Evolutionary conservation across 768 basidiomycete genomes (phyloP), one percentile per base, ranked within the genome.

Genomic region (Solioccasus polychromus): DNA sequence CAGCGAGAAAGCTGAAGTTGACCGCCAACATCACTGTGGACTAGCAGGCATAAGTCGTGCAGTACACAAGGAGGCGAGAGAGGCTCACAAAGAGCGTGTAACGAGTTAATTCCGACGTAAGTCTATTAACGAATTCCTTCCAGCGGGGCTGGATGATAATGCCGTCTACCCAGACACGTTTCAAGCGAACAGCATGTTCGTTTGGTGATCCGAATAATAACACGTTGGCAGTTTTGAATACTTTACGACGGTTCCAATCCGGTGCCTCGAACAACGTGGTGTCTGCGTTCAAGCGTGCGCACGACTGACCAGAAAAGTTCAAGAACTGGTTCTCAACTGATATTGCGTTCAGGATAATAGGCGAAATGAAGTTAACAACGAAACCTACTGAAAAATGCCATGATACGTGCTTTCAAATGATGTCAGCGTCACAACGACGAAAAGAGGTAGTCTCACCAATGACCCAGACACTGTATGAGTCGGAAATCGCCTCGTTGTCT

Each of bases 171-270:
- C 67, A 78, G 32, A 75, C 70, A 14, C 58, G 67, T 28, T 73
- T 67, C 36, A 80, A 41, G 17, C 58, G 57, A 10, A 55, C 55
- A 14, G 73, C 53, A 52, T 79, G 73, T 5, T 70, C 59, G 25
- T 73, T 64, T 0, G 78, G 77, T 5, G 72, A 68, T 8, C 57
- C 69, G 58, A 78, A 79, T 1, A 79, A 58, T 6, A 76, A 32
- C 0, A 65, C 26, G 36, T 43, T 43, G 4, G 35, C 4, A 25
- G 35, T 25, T 17, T 15, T 24, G 24, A 19, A 35, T 9, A 35
- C 6, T 1, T 12, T n/a, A n/a, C n/a, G n/a, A 18, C 10, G 18
- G 5, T 24, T 22, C 19, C 28, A 11, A 8, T 11, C 17, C 2
- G 22, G 17, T 10, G 32, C 5, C 36, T 28, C 39, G 31, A 61